Percentiles rank a stretch among this genome's conserved stretches.
Conservation (phyloP, 257 asterid species). For the Solanum virginianum region DNA sequence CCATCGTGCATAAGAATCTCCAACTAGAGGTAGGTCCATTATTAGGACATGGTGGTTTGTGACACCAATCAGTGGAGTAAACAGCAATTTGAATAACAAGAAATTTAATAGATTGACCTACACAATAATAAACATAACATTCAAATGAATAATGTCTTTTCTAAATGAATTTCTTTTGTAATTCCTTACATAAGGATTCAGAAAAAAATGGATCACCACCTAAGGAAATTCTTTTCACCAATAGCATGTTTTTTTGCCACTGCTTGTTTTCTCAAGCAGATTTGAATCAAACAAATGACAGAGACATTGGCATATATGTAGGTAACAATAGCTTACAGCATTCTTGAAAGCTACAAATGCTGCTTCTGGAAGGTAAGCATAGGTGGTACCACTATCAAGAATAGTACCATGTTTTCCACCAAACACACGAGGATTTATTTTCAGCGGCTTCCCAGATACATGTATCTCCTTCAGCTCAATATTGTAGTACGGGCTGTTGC, state of each 20-base stretch:
- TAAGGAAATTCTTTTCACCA: not conserved
- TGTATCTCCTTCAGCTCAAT: conserved; percentile 81
- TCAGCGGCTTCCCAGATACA: conserved; percentile 85
- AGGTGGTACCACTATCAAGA: conserved; percentile 94
- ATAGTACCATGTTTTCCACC: conserved; percentile 85
- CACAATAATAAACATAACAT: not conserved
- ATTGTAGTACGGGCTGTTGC: conserved; percentile 98
- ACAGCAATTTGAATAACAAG: not conserved
- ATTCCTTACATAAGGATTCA: not conserved
- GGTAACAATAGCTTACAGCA: conserved; percentile 46
- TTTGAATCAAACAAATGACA: not conserved
- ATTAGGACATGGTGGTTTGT: not conserved
- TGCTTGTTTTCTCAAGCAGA: not conserved
- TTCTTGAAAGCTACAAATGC: conserved; percentile 66
- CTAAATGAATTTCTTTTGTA: not conserved
- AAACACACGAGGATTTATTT: conserved; percentile 45
- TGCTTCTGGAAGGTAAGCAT: conserved; percentile 81
- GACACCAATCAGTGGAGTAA: not conserved
- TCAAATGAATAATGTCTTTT: not conserved
- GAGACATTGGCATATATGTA: not conserved
- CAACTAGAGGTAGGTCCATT: not conserved
- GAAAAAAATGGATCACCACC: not conserved
- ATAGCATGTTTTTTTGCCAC: not conserved
- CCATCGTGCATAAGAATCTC: not conserved
- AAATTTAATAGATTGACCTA: not conserved